Evolutionary conservation across 768 basidiomycete species (phyloP).

Genomic region (Lanmaoa rubissima): DNA sequence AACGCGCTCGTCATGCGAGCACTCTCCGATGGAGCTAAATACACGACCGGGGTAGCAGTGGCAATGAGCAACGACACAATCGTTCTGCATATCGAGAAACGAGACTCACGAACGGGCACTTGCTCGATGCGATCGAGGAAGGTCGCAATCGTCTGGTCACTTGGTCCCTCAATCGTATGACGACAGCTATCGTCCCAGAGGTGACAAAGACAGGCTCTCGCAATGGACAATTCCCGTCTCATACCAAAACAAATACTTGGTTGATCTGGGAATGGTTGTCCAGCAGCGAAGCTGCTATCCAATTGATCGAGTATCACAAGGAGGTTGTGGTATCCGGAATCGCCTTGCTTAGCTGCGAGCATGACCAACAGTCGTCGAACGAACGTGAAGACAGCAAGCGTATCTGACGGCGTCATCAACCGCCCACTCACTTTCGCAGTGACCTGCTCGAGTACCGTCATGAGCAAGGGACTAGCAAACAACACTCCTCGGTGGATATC

Average conservation of each 20-base stretch:
- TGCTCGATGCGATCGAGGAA: constrained; percentile 47
- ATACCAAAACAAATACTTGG: constrained; percentile 40
- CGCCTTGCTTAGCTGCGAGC: constrained; percentile 53
- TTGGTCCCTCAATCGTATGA: not conserved
- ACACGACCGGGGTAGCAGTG: not conserved
- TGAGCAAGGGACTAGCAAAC: constrained; percentile 71
- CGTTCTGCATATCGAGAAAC: not conserved
- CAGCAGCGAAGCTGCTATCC: constrained; percentile 30
- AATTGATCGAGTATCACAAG: constrained; percentile 37
- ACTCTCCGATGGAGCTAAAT: constrained; percentile 38
- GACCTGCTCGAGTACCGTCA: constrained; percentile 79
- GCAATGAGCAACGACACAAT: not conserved
- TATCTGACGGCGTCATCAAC: constrained; percentile 55
- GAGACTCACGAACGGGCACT: constrained; percentile 46
- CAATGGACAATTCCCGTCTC: constrained; percentile 43
- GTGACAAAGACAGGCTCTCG: constrained; percentile 37
- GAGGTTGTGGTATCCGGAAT: constrained; percentile 37
- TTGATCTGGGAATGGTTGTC: constrained; percentile 34
- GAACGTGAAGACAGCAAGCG: constrained; percentile 61
- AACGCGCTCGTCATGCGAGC: constrained; percentile 43
- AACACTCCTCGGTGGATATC: constrained; percentile 25
- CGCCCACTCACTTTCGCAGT: constrained; percentile 60
- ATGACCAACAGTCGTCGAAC: constrained; percentile 60
- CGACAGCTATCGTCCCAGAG: constrained; percentile 16
- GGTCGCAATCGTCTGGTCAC: constrained; percentile 29